Evolutionary conservation across 768 basidiomycete genomes (phyloP), one percentile per base, ranked within the genome.

Genomic region (Collybiopsis luxurians): DNA sequence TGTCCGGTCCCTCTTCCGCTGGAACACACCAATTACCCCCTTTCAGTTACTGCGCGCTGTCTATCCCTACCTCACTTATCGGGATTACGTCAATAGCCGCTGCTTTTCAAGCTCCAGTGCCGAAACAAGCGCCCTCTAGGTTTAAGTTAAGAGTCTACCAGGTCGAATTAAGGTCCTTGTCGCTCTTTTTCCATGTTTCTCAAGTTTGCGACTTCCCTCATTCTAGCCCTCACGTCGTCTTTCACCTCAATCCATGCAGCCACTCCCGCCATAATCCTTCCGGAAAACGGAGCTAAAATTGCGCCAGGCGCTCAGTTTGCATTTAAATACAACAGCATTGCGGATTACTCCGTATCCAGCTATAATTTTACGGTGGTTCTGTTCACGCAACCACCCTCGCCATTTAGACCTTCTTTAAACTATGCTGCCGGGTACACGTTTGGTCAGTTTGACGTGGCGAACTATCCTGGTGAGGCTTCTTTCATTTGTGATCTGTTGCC

Each of bases 281-380:
- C 52, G n/a, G 52, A 24, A 21, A 43, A 53, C 28, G 67, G 66
- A 34, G 64, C 69, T 2, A 57, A 55, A 15, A 68, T 74, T 56
- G 53, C 59, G 11, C 73, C 73, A 12, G 70, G 68, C 27, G 55
- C 49, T 23, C 43, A 58, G 3, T 74, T 74, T 63, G 55, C 66
- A 45, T 74, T 73, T 63, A 19, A 38, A 9, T 74, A 72, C 59
- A 49, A 59, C 38, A 56, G 60, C 30, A 66, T 62, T 38, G 70
- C 64, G 4, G 73, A 74, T 58, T 73, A 73, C 61, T 66, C 67
- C 58, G 57, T 63, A 24, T 73, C 73, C 21, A 70, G 66, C 53
- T 73, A 70, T 57, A 66, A 65, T 46, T 69, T 59, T 55, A 64
- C 66, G 13, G 71, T 74, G 26, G 67, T 64, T 58, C 62, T 74